These are phyloP conservation scores for Dipteronia sinensis DNA, from an alignment of 345 rosid species.

Conservation along the genomic window DNA sequence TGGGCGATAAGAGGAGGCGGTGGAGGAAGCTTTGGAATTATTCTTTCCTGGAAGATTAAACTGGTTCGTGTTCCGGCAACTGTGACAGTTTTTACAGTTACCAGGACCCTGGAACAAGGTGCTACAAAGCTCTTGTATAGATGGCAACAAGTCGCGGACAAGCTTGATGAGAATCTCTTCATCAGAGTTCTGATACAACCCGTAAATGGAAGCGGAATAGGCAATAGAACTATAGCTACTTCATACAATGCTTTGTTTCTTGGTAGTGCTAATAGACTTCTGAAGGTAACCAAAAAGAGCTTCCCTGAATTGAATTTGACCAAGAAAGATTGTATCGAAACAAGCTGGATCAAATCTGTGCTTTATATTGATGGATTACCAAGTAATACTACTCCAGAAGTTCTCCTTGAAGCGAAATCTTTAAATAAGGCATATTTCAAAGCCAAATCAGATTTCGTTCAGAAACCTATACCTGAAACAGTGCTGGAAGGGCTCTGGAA, in stretches of 20 bases:
- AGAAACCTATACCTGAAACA: slow-evolving; percentile 30
- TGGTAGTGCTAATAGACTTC: background rate
- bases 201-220: background rate
- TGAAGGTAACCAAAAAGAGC: slow-evolving; percentile 19
- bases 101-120: slow-evolving; percentile 25
- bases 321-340: slow-evolving; percentile 31
- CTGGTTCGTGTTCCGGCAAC: slow-evolving; percentile 22
- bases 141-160: slow-evolving; percentile 23
- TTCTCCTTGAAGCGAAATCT: slow-evolving; percentile 28
- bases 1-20: slow-evolving; percentile 35
- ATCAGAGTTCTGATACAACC: slow-evolving; percentile 12
- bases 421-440: slow-evolving; percentile 27
- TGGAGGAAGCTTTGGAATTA: slow-evolving; percentile 27
- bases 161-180: slow-evolving; percentile 6
- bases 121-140: background rate
- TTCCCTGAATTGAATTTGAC: slow-evolving; percentile 41
- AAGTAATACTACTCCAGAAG: slow-evolving; percentile 15
- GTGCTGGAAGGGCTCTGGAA: slow-evolving; percentile 31
- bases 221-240: slow-evolving; percentile 11
- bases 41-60: slow-evolving; percentile 26
- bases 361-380: slow-evolving; percentile 19
- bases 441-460: slow-evolving; percentile 40
- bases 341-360: slow-evolving; percentile 35
- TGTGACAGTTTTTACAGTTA: slow-evolving; percentile 24
- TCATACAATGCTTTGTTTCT: slow-evolving; percentile 20